Evolutionary conservation across 805 yeast genomes (phyloP).

Genomic region (Candida tammaniensis): DNA sequence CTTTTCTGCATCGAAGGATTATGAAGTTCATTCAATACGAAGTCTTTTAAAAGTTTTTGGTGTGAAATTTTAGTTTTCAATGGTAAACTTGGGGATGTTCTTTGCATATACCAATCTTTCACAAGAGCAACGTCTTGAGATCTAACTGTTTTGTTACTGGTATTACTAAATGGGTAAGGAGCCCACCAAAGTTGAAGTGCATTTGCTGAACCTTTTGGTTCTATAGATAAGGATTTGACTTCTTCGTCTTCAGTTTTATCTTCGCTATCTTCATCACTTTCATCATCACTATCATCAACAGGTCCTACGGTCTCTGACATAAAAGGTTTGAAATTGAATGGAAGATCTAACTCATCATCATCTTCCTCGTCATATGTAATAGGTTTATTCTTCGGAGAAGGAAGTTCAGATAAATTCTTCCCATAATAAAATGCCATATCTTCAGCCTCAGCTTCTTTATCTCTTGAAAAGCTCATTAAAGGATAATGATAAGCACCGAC

Average conservation of each 20-base stretch:
- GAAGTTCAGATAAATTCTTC: constrained; percentile 53
- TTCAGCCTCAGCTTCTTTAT: constrained; percentile 25
- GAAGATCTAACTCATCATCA: constrained; percentile 31
- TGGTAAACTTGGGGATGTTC: constrained; percentile 60
- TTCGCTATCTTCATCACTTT: constrained; percentile 4
- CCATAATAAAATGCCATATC: constrained; percentile 22
- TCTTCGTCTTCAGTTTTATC: constrained; percentile 2
- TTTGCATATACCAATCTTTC: constrained; percentile 78
- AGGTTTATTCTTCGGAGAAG: constrained; percentile 14
- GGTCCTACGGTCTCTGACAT: constrained; percentile 22
- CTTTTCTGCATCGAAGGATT: constrained; percentile 32
- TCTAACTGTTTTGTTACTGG: constrained; percentile 68
- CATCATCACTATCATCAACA: constrained; percentile 6
- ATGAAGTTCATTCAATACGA: constrained; percentile 71
- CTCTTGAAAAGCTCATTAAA: constrained; percentile 47
- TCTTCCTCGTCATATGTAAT: constrained; percentile 11
- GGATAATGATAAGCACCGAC: constrained; percentile 67
- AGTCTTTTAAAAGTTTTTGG: constrained; percentile 79
- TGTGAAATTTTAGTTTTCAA: constrained; percentile 82
- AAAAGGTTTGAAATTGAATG: constrained; percentile 45
- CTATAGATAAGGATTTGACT: constrained; percentile 15
- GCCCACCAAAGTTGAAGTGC: constrained; percentile 77
- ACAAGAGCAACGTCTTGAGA: constrained; percentile 88
- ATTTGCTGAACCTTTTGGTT: constrained; percentile 41
- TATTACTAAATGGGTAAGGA: constrained; percentile 78